A percentile compares a stretch with the other conserved stretches of the same genome.
These are phyloP conservation scores for Penicillium alfredii DNA, from an alignment of 495 filamentous ascomycete species.

Conservation along the genomic window DNA sequence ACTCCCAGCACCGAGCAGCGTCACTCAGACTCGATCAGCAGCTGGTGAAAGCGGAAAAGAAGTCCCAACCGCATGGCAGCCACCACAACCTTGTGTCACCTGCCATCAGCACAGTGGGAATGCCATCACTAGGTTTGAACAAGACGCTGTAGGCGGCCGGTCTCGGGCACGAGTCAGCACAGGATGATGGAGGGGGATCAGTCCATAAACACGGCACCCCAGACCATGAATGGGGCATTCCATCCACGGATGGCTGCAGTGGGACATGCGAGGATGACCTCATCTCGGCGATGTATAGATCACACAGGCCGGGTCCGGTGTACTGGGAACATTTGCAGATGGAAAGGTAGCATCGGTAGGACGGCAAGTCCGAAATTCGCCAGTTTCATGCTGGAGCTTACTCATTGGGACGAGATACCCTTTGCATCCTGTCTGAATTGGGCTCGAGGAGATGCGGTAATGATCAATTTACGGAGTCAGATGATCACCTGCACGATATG, in stretches of 20 bases:
- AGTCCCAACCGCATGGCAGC: slow-evolving; percentile 21
- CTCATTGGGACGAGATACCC: slow-evolving; percentile 1
- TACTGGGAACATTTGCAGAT: slow-evolving; percentile 7
- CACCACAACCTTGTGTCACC: slow-evolving; percentile 19
- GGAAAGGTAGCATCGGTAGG: not conserved
- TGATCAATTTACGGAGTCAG: slow-evolving; percentile 4
- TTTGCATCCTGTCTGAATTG: slow-evolving; percentile 13
- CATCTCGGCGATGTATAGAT: slow-evolving; percentile 12
- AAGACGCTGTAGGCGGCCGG: too few species aligned
- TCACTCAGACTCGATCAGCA: slow-evolving; percentile 8
- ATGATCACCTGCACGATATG: slow-evolving; percentile 16
- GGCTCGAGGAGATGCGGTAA: not conserved
- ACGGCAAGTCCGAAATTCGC: too few species aligned
- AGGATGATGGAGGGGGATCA: too few species aligned
- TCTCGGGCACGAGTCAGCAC: too few species aligned
- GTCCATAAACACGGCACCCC: too few species aligned
- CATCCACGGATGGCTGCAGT: slow-evolving; percentile 25
- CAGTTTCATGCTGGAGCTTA: slow-evolving; percentile 2
- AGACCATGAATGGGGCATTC: slow-evolving; percentile 7
- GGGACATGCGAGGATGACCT: slow-evolving; percentile 15
- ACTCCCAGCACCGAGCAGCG: slow-evolving; percentile 4
- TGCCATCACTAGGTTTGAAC: not conserved
- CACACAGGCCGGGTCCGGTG: not conserved
- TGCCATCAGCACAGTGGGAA: not conserved
- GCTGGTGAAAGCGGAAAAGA: slow-evolving; percentile 16